Evolutionary conservation across 768 basidiomycete species (phyloP), one percentile per base, ranked within the genome.

Genomic region (Fibroporia radiculosa): DNA sequence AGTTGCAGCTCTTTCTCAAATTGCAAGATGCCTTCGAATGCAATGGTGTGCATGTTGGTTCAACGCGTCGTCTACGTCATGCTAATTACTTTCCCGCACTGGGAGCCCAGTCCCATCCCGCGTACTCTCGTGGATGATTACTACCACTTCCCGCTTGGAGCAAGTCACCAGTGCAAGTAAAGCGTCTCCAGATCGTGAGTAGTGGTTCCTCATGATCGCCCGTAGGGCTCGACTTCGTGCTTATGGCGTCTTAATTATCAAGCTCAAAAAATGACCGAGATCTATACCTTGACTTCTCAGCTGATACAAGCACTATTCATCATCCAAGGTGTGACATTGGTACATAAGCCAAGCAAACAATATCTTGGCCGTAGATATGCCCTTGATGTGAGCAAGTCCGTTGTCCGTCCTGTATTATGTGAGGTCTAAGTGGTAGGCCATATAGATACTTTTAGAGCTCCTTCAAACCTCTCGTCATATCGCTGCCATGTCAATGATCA

Each of bases 21-120:
- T 64, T 89, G 32, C 89, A 92, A 58, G 77, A 84, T 52, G 78
- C 78, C 1, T 90, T 92, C 52, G 84, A 91, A 60, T 87, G 82
- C 62, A 92, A 92, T 56, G 69, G 89, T 89, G 84, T 56, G 28
- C 45, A 34, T 13, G 89, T 89, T 53, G 47, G 84, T 54, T 26
- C 45, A 33, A 13, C 24, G 12, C 25, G 34, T 14, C 25, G 6
- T 22, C 14, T 10, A 25, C 7, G 3, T 39, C 19, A 8, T 18
- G 3, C 29, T 5, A 5, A 10, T 19, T n/a, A 29, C 28, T 40
- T 16, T 34, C 41, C 31, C 38, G 39, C 14, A 14, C 25, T 18
- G 26, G 23, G 13, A 37, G 36, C 24, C n/a, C 44, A 91, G 88
- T 91, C 27, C 77, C 86, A 3, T 75, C 77, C 0, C 72, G 83